Evolutionary conservation across 148 eudicot genomes (phyloP).

Genomic region (Camellia granthamiana): DNA sequence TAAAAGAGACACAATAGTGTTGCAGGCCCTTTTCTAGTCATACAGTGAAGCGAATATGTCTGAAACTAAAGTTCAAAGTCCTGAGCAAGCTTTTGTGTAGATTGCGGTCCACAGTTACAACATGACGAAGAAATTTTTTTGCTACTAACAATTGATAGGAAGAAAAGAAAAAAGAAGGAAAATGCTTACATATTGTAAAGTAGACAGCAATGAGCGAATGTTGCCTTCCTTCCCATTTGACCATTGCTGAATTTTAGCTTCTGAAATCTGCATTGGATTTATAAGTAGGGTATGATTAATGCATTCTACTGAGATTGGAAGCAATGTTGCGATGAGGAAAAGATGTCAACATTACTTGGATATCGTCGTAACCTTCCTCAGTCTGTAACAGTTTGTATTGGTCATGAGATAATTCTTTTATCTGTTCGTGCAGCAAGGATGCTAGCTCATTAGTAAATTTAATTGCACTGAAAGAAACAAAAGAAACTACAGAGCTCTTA

Average conservation of each 20-base stretch:
- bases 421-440: conserved; percentile 30
- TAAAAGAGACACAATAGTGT: background rate
- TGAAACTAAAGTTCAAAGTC: background rate
- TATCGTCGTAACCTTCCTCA: conserved; percentile 36
- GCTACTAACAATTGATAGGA: background rate
- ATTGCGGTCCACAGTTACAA: background rate
- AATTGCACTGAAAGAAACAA: conserved; percentile 2
- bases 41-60: background rate
- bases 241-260: conserved; percentile 67
- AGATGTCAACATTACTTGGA: conserved; percentile 34
- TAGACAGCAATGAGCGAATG: conserved; percentile 81
- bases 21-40: background rate
- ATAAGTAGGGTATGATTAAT: background rate
- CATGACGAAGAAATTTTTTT: background rate
- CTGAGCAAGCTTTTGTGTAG: background rate
- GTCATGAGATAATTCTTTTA: conserved; percentile 34
- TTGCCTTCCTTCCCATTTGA: conserved; percentile 88
- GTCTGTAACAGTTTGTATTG: conserved; percentile 22
- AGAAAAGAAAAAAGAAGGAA: background rate
- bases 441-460: conserved; percentile 2
- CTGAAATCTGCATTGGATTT: conserved; percentile 41
- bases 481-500: conserved; percentile 3
- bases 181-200: conserved; percentile 76
- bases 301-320: conserved; percentile 8
- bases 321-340: background rate